Percentiles rank a stretch among this genome's conserved stretches.
These are phyloP conservation scores for Diutina mesorugosa DNA, from an alignment of 1,139 yeast species.

Conservation along the genomic window DNA sequence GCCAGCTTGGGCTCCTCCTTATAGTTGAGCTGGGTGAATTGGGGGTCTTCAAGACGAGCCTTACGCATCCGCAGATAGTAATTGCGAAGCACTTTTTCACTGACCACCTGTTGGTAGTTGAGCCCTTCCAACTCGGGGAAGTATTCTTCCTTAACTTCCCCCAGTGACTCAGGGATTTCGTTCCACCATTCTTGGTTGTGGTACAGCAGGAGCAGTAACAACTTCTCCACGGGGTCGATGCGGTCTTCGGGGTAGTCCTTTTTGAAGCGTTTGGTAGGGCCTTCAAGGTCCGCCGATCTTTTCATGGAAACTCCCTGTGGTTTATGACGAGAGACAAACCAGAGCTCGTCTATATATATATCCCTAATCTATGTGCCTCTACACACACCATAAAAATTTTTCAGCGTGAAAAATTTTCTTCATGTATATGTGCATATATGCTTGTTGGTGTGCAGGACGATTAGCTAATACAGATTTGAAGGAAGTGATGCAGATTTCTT, in stretches of 20 bases:
- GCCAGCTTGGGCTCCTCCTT: not conserved
- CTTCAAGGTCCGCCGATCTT: not conserved
- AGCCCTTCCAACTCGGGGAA: not conserved
- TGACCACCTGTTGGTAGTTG: not conserved
- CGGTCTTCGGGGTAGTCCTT: not conserved
- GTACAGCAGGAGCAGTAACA: not conserved
- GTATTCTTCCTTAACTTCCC: not conserved
- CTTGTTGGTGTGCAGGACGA: not conserved
- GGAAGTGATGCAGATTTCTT: not conserved
- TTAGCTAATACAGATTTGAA: not conserved
- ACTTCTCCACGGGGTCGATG: slow-evolving; percentile 1
- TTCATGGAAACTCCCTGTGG: not conserved
- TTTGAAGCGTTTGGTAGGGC: not conserved
- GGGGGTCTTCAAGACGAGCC: slow-evolving; percentile 1
- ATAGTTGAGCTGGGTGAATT: not conserved
- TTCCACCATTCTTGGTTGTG: not conserved
- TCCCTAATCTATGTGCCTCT: not conserved
- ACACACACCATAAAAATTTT: not conserved
- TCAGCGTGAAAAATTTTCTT: not conserved
- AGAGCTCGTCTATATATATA: slow-evolving; percentile 1
- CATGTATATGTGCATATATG: not conserved
- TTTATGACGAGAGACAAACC: not conserved
- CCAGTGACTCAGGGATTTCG: not conserved
- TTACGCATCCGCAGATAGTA: not conserved
- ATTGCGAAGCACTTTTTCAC: not conserved